phyloP scores from a whole-genome alignment of 495 filamentous ascomycete genomes.

The Neurospora sp. region DNA sequence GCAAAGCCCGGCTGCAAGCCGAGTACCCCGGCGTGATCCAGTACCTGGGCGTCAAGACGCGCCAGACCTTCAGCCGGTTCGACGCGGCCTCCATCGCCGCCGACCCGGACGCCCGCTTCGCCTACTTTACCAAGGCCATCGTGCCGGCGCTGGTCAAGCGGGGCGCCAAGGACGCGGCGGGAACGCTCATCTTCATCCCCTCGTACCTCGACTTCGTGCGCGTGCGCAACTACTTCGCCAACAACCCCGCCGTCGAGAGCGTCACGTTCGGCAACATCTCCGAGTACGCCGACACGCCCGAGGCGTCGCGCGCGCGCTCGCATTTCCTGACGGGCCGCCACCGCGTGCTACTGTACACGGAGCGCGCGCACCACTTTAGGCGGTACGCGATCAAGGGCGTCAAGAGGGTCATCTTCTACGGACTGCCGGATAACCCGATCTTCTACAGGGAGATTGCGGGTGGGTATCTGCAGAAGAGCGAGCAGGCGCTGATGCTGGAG shows the following conservation, averaged over 20 bases:
- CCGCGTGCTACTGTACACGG: conserved; percentile 78
- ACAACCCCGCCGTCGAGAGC: conserved; percentile 51
- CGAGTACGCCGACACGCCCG: conserved; percentile 70
- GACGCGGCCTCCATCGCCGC: conserved; percentile 52
- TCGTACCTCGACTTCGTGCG: conserved; percentile 91
- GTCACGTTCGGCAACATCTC: conserved; percentile 78
- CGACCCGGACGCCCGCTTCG: conserved; percentile 87
- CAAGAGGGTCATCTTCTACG: conserved; percentile 72
- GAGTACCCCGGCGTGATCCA: conserved; percentile 58
- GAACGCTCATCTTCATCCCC: conserved; percentile 79
- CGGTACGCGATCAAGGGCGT: conserved; percentile 74
- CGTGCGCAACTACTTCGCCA: conserved; percentile 81
- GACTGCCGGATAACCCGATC: conserved; percentile 72
- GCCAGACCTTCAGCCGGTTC: conserved; percentile 88
- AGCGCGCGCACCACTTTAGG: conserved; percentile 88
- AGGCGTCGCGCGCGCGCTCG: conserved; percentile 71
- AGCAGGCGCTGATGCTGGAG: conserved; percentile 42
- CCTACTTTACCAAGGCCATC: conserved; percentile 73
- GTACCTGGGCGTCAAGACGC: conserved; percentile 54
- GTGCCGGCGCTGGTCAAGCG: conserved; percentile 60
- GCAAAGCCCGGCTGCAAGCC: conserved; percentile 60
- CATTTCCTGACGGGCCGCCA: conserved; percentile 80
- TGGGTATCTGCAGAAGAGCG: conserved; percentile 49
- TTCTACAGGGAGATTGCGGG: conserved; percentile 87
- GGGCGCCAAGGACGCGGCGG: conserved; percentile 37